phyloP scores from a whole-genome alignment of 2,329 filamentous ascomycete species.

The Grosmannia huntii region DNA sequence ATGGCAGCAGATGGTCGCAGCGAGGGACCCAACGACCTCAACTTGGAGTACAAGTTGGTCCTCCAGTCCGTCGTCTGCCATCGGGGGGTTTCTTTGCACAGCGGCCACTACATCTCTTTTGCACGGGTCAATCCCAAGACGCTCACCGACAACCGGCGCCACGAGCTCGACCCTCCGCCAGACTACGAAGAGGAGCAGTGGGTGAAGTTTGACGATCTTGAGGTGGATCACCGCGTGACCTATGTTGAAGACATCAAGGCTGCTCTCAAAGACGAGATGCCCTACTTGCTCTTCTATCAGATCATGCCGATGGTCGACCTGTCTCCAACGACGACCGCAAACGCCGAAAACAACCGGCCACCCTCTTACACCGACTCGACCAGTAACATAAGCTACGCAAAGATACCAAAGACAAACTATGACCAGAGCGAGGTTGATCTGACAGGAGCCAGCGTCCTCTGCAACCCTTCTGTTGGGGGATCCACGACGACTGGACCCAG shows the following conservation, averaged over 20 bases:
- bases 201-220: conserved; percentile 88
- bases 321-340: conserved; percentile 32
- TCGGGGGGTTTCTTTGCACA: conserved; percentile 70
- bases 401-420: conserved; percentile 15
- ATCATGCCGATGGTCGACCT: conserved; percentile 74
- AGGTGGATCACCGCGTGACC: conserved; percentile 51
- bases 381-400: conserved; percentile 20
- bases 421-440: conserved; percentile 15
- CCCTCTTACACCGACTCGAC: conserved; percentile 47
- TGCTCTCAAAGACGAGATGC: conserved; percentile 73
- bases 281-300: conserved; percentile 92
- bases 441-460: conserved; percentile 28
- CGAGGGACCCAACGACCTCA: conserved; percentile 47
- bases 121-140: conserved; percentile 58
- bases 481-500: conserved; percentile 29
- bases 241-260: conserved; percentile 66
- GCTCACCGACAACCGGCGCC: conserved; percentile 45
- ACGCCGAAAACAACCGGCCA: conserved; percentile 35
- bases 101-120: conserved; percentile 83
- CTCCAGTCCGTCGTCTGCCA: conserved; percentile 90
- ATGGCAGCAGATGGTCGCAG: conserved; percentile 58
- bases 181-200: conserved; percentile 64
- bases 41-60: conserved; percentile 85
- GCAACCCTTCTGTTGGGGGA: conserved; percentile 25
- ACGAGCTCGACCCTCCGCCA: conserved; percentile 44